Evolutionary conservation across 1,139 yeast genomes (phyloP).

Genomic region (Saccharomyces hybrid): DNA sequence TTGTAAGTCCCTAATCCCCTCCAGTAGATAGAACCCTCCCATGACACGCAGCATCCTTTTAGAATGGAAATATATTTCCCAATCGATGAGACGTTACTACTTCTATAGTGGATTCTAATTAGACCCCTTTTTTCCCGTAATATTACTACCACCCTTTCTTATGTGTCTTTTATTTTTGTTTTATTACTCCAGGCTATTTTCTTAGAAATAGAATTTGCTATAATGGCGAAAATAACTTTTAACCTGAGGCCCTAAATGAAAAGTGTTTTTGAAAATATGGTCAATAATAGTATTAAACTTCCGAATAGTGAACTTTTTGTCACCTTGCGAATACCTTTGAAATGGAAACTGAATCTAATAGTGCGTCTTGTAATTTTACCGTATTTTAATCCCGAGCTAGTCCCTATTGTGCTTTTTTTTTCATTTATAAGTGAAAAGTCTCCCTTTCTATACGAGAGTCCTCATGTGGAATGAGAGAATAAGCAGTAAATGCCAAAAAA

Average conservation of each 20-base stretch:
- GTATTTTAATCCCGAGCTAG: neutral
- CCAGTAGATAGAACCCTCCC: neutral
- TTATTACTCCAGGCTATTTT: slow-evolving; percentile 6
- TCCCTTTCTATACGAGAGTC: slow-evolving; percentile 1
- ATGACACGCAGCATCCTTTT: neutral
- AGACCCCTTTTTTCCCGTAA: slow-evolving; percentile 16
- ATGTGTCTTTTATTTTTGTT: slow-evolving; percentile 9
- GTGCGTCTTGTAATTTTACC: neutral
- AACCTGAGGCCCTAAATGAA: neutral
- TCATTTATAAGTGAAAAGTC: slow-evolving; percentile 15
- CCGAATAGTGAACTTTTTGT: neutral
- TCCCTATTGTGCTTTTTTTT: slow-evolving; percentile 16
- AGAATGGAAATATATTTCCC: neutral
- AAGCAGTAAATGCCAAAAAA: neutral
- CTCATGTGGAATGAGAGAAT: neutral
- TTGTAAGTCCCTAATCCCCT: neutral
- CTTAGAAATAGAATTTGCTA: neutral
- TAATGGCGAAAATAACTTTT: neutral
- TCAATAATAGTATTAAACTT: neutral
- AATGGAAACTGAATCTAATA: neutral
- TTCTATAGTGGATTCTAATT: slow-evolving; percentile 27
- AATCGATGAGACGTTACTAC: neutral
- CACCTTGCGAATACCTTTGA: neutral
- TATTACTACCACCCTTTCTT: slow-evolving; percentile 13
- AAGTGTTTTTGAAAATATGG: neutral